Conservation (phyloP, 768 basidiomycete genomes). For the Tylopilus subfusipes region DNA sequence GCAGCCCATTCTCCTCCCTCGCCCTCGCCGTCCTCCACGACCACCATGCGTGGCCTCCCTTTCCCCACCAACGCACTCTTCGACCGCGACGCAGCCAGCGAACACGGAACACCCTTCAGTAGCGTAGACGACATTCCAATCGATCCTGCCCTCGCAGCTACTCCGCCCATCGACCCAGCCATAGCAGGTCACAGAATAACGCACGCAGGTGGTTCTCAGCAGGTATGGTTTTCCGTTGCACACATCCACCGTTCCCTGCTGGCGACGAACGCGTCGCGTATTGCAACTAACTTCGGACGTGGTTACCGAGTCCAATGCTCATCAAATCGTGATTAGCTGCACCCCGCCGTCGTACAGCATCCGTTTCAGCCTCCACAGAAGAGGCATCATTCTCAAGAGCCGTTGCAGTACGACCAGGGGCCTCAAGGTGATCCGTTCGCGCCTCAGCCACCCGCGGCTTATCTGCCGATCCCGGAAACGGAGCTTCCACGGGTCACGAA, state of each 20-base stretch:
- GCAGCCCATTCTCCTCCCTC: slow-evolving; percentile 7
- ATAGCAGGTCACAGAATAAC: slow-evolving; percentile 34
- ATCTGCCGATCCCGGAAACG: slow-evolving; percentile 46
- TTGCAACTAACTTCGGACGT: slow-evolving; percentile 35
- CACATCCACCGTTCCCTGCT: slow-evolving; percentile 14
- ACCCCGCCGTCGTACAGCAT: slow-evolving; percentile 31
- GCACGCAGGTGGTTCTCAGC: slow-evolving; percentile 14
- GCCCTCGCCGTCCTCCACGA: slow-evolving; percentile 14
- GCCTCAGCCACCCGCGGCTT: slow-evolving; percentile 53
- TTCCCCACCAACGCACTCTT: slow-evolving; percentile 42
- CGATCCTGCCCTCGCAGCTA: slow-evolving; percentile 66
- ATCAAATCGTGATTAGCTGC: slow-evolving; percentile 21
- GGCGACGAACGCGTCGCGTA: slow-evolving; percentile 69
- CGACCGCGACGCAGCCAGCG: slow-evolving; percentile 56
- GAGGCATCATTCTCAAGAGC: slow-evolving; percentile 30
- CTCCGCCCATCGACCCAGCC: slow-evolving; percentile 49
- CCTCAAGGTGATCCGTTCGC: slow-evolving; percentile 85
- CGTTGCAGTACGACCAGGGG: slow-evolving; percentile 61
- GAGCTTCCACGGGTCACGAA: slow-evolving; percentile 41
- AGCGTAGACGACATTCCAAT: slow-evolving; percentile 69
- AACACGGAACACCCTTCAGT: slow-evolving; percentile 56
- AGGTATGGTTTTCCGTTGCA: slow-evolving; percentile 38
- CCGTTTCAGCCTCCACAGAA: slow-evolving; percentile 13
- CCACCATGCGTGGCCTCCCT: slow-evolving; percentile 57
- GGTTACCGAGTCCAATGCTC: slow-evolving; percentile 19